Evolutionary conservation across 371 early-diverging fungal species (phyloP).

Genomic region (Haplosporangium sp.): DNA sequence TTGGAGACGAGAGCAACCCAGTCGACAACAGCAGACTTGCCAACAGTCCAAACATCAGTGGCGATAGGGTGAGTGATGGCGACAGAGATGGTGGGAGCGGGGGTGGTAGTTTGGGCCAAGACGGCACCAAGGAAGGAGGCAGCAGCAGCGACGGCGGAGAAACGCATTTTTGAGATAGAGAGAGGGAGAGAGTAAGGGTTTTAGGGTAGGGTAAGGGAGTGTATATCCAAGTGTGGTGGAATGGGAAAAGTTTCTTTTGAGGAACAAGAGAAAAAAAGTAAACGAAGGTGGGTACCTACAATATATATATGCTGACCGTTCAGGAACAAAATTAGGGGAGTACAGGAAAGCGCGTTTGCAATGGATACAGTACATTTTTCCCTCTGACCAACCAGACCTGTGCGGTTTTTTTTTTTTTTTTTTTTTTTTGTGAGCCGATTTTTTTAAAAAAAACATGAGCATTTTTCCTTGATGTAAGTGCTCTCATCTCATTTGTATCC

Average conservation of each 20-base stretch:
- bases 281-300: background rate
- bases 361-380: too few species aligned
- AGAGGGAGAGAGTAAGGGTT: background rate
- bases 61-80: background rate
- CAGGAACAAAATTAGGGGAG: background rate
- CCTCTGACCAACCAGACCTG: too few species aligned
- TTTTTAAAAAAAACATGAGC: too few species aligned
- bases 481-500: too few species aligned
- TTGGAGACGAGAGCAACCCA: background rate
- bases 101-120: background rate
- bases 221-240: slow-evolving; percentile 3
- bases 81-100: background rate
- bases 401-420: too few species aligned
- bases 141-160: background rate
- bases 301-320: background rate
- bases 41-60: background rate
- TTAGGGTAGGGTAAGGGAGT: too few species aligned
- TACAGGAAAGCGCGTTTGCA: too few species aligned
- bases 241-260: background rate
- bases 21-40: background rate
- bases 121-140: slow-evolving; percentile 2
- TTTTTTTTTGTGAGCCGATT: too few species aligned
- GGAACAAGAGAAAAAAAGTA: background rate
- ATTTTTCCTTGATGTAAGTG: too few species aligned
- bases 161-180: slow-evolving; percentile 1